Base-by-base conservation (phyloP, 495 filamentous ascomycete species). In the Choiromyces venosus region DNA sequence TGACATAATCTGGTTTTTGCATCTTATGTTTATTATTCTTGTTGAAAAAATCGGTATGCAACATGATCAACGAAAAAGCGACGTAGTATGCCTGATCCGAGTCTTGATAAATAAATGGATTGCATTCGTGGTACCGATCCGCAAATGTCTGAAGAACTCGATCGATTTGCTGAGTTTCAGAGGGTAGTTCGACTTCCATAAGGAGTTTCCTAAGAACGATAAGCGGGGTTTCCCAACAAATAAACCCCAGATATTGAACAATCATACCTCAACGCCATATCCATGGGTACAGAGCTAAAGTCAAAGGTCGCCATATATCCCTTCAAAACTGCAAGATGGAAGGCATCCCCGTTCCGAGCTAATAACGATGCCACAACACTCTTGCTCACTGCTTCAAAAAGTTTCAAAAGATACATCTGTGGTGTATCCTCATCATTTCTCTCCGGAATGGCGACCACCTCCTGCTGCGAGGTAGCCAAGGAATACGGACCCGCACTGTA, bases 1-100 rank as follows among this genome's bases (percentile, higher is more conserved):
- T 98, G 69, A 97, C 87, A 82, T 99, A 99, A 73, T 98, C 95
- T 0, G 86, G 86, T 77, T 96, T 96, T 81, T 97, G 93, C 95
- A 99, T 99, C 83, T 98, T 99, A 79, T 94, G 88, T 83, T 97
- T 98, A 82, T 98, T 98, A 85, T 97, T 98, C 82, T 94, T 97
- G 85, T 99, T 99, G 88, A 97, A 97, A 16, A 96, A 92, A 81
- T 99, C 95, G 0, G 95, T 97, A 78, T 99, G 95, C 25, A 99
- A 85, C 75, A 99, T 97, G 56, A 99, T 85, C 61, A 98, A 90
- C 2, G 96, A 98, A 79, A 98, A 99, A 21, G 95, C 92, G 76
- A 98, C 93, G 80, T 97, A 96, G 82, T 98, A 97, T 56, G 95
- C 93, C 83, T 97, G 92, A 76, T 98, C 95, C n/a, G 93, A 87